Percentiles rank a stretch among this genome's conserved stretches.
Conservation (phyloP, 2,329 filamentous ascomycete genomes). For the Pseudocercospora macadamiae region DNA sequence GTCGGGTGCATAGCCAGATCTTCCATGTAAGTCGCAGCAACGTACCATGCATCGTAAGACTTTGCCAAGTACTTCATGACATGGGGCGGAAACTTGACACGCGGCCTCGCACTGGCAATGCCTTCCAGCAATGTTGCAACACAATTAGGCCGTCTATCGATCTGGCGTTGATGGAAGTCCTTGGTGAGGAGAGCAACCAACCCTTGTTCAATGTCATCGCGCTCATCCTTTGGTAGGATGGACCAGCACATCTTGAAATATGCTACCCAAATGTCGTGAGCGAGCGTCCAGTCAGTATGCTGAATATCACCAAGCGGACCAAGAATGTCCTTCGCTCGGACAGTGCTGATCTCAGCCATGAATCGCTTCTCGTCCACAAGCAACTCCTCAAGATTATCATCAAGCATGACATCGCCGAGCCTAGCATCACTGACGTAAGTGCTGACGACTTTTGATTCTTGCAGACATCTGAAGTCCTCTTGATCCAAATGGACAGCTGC, state of each 20-base stretch:
- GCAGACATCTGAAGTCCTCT: conserved; percentile 81
- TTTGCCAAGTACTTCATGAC: conserved; percentile 93
- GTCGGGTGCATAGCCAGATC: conserved; percentile 82
- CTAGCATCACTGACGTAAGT: conserved; percentile 72
- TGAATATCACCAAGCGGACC: conserved; percentile 91
- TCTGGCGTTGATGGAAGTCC: conserved; percentile 91
- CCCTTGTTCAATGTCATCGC: conserved; percentile 85
- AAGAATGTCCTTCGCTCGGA: conserved; percentile 84
- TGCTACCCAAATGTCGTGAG: conserved; percentile 86
- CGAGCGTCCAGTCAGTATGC: conserved; percentile 79
- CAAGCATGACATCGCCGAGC: conserved; percentile 68
- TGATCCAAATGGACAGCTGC: conserved; percentile 74
- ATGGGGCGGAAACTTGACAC: conserved; percentile 91
- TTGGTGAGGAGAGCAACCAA: conserved; percentile 90
- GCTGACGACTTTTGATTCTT: conserved; percentile 72
- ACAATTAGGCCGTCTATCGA: conserved; percentile 94
- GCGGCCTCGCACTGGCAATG: conserved; percentile 78
- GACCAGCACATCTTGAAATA: conserved; percentile 96
- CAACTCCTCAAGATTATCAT: conserved; percentile 80
- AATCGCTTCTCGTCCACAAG: conserved; percentile 82
- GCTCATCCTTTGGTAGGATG: conserved; percentile 81
- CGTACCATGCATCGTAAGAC: conserved; percentile 97
- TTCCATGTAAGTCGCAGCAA: conserved; percentile 86
- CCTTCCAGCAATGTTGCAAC: conserved; percentile 90
- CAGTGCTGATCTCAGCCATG: conserved; percentile 77